A percentile compares a stretch with the other conserved stretches of the same genome.
phyloP scores from a whole-genome alignment of 179 eudicot species.

The Silene vulgaris region DNA sequence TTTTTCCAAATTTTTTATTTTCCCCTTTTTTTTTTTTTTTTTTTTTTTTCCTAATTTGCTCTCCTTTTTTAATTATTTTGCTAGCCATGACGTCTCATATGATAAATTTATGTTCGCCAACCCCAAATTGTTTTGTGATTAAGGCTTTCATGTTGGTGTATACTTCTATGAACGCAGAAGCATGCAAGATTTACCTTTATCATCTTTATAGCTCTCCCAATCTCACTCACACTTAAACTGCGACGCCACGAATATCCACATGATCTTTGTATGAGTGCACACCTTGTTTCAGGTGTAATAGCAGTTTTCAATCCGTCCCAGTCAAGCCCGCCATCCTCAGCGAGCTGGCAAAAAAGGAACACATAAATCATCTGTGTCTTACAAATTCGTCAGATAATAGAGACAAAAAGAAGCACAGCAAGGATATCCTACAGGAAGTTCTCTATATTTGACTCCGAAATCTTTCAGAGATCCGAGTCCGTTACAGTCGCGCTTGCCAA shows the following conservation, averaged over 20 bases:
- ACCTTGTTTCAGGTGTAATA: constrained; percentile 65
- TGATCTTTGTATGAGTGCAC: constrained; percentile 96
- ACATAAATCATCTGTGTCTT: constrained; percentile 8
- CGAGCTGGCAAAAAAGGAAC: constrained; percentile 50
- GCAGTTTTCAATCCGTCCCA: constrained; percentile 64
- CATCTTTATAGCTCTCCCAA: constrained; percentile 68
- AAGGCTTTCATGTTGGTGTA: too few species aligned
- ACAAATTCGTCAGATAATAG: background rate
- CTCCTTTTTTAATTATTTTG: too few species aligned
- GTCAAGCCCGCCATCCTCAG: constrained; percentile 85
- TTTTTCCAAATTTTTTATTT: too few species aligned
- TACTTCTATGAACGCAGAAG: background rate
- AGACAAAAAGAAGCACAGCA: background rate
- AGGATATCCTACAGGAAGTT: constrained; percentile 56
- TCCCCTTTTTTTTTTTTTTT: too few species aligned
- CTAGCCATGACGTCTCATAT: too few species aligned
- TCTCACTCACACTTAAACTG: constrained; percentile 87
- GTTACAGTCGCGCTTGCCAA: constrained; percentile 79
- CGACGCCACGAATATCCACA: constrained; percentile 98
- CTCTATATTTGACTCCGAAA: constrained; percentile 79
- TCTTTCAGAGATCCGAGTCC: constrained; percentile 81
- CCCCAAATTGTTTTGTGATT: too few species aligned
- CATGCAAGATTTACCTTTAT: constrained; percentile 51
- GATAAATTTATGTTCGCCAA: too few species aligned
- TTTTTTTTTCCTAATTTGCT: too few species aligned